phyloP scores from a whole-genome alignment of 805 yeast genomes.

The Sugiyamaella americana region DNA sequence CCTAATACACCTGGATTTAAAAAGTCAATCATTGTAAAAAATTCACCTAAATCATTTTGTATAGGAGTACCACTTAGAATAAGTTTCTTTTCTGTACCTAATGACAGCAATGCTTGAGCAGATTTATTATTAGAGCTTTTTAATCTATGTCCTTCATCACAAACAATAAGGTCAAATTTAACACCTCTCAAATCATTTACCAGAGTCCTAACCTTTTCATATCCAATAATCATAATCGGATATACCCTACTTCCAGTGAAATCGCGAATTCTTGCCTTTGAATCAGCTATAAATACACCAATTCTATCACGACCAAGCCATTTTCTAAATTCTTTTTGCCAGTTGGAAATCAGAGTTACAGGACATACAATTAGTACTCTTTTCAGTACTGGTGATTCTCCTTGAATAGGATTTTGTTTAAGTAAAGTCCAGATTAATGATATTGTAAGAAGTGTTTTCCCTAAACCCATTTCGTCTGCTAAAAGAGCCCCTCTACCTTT shows the following conservation, averaged over 20 bases:
- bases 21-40: constrained; percentile 72
- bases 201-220: constrained; percentile 67
- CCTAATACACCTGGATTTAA: constrained; percentile 82
- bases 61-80: constrained; percentile 87
- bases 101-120: constrained; percentile 50
- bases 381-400: constrained; percentile 36
- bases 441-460: constrained; percentile 83
- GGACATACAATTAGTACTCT: constrained; percentile 85
- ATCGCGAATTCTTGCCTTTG: constrained; percentile 50
- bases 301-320: constrained; percentile 70
- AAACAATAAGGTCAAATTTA: constrained; percentile 62
- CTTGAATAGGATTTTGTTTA: constrained; percentile 34
- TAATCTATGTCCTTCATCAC: constrained; percentile 94
- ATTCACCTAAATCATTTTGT: constrained; percentile 85
- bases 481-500: constrained; percentile 61
- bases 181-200: constrained; percentile 31
- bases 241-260: constrained; percentile 66
- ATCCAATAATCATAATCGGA: constrained; percentile 80
- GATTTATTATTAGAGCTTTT: constrained; percentile 71
- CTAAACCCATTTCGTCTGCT: constrained; percentile 98
- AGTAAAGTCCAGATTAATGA: constrained; percentile 77
- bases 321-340: constrained; percentile 83
- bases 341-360: constrained; percentile 77
- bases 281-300: constrained; percentile 55
- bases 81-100: constrained; percentile 52